phyloP scores from a whole-genome alignment of 345 rosid species.

The Rhodomyrtus tomentosa region DNA sequence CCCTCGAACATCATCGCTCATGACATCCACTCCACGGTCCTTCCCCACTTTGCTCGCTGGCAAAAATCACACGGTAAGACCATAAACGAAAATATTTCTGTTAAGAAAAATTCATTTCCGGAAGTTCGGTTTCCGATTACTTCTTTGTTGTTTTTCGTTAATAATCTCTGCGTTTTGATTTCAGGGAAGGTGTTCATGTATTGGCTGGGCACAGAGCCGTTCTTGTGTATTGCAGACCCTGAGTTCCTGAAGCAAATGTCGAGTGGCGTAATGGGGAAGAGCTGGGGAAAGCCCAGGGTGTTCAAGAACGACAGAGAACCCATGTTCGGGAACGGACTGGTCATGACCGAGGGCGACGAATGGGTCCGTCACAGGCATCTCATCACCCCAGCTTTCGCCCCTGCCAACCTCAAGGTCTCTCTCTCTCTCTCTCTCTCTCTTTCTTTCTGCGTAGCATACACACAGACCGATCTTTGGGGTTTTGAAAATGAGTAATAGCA shows the following conservation, averaged over 20 bases:
- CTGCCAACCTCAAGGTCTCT: constrained; percentile 66
- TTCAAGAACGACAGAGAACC: constrained; percentile 80
- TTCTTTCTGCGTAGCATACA: neutral
- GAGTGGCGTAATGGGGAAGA: constrained; percentile 67
- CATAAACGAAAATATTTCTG: neutral
- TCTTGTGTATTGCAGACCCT: constrained; percentile 79
- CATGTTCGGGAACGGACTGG: constrained; percentile 80
- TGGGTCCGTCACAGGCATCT: constrained; percentile 91
- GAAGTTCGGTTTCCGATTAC: neutral
- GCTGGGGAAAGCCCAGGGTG: constrained; percentile 88
- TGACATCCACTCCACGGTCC: constrained; percentile 66
- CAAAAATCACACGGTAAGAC: constrained; percentile 53
- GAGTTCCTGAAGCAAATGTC: constrained; percentile 68
- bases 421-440: neutral
- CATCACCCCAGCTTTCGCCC: constrained; percentile 83
- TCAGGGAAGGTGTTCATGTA: constrained; percentile 84
- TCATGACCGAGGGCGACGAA: constrained; percentile 91
- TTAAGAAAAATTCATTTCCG: too few relatives aligned
- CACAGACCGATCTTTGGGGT: neutral
- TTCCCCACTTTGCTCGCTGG: constrained; percentile 81
- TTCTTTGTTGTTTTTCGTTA: neutral
- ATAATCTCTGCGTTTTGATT: neutral
- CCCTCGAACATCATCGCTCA: constrained; percentile 33
- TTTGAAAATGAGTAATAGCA: neutral
- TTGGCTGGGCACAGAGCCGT: constrained; percentile 95